phyloP scores from a whole-genome alignment of 2,329 filamentous ascomycete genomes.

The Alternaria sp. region DNA sequence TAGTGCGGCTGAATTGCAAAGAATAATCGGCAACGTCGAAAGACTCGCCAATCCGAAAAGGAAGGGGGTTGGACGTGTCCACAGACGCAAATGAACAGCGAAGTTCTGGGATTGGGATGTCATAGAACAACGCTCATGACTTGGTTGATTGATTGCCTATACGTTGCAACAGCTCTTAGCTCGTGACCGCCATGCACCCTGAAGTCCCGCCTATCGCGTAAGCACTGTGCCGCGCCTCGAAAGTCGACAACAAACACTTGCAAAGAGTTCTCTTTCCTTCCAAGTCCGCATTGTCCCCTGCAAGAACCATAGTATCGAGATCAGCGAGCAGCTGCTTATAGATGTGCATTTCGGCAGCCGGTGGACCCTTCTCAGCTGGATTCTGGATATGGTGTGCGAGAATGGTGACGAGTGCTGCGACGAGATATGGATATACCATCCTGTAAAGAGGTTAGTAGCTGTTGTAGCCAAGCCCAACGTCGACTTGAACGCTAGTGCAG shows the following conservation, averaged over 20 bases:
- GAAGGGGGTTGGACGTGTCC: no score
- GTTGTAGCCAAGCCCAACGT: background rate
- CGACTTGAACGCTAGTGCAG: background rate
- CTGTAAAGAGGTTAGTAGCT: slow-evolving; percentile 1
- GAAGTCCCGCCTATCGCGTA: background rate
- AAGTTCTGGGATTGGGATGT: no score
- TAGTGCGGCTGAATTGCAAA: no score
- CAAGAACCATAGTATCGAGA: slow-evolving; percentile 15
- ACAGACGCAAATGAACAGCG: no score
- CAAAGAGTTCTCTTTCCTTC: slow-evolving; percentile 17
- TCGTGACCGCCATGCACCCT: background rate
- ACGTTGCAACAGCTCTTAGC: no score
- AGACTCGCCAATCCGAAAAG: no score
- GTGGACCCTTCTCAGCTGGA: slow-evolving; percentile 2
- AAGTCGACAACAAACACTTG: slow-evolving; percentile 19
- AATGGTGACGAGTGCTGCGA: slow-evolving; percentile 31
- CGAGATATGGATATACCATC: slow-evolving; percentile 15
- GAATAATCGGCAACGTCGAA: no score
- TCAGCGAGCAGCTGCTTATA: slow-evolving; percentile 18
- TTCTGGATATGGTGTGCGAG: slow-evolving; percentile 27
- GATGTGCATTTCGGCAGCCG: slow-evolving; percentile 9
- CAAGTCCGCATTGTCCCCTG: slow-evolving; percentile 20
- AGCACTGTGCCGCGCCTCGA: background rate
- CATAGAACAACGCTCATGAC: no score
- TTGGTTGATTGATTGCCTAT: no score